Conservation (phyloP, 2,329 filamentous ascomycete genomes). For the Aspergillus puulaauensis region DNA sequence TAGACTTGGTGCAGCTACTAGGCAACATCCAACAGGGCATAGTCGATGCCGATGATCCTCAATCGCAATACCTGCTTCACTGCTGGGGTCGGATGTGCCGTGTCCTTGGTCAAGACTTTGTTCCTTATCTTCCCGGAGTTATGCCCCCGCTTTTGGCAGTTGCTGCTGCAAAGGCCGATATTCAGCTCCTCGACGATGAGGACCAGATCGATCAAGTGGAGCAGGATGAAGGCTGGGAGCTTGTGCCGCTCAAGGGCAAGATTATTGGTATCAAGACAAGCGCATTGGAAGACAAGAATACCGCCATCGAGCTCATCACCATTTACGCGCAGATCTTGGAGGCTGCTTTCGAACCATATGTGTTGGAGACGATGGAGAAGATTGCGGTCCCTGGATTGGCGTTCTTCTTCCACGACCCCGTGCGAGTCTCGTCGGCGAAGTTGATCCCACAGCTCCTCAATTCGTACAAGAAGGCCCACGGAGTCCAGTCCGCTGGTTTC, state of each 20-base stretch:
- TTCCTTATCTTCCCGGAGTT: slow-evolving; percentile 87
- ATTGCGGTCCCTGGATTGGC: slow-evolving; percentile 90
- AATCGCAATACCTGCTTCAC: slow-evolving; percentile 95
- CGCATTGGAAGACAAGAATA: slow-evolving; percentile 96
- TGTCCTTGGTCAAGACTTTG: slow-evolving; percentile 84
- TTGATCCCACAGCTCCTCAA: slow-evolving; percentile 90
- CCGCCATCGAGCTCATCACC: slow-evolving; percentile 97
- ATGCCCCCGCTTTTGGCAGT: slow-evolving; percentile 92
- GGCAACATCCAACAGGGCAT: slow-evolving; percentile 84
- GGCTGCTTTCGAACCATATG: slow-evolving; percentile 86
- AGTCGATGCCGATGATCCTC: slow-evolving; percentile 87
- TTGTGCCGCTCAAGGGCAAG: slow-evolving; percentile 95
- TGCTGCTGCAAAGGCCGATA: slow-evolving; percentile 92
- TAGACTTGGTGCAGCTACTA: slow-evolving; percentile 82
- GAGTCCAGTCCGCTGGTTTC: slow-evolving; percentile 74
- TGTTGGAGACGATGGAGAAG: slow-evolving; percentile 91
- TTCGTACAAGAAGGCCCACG: slow-evolving; percentile 90
- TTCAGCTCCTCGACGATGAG: slow-evolving; percentile 92
- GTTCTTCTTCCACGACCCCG: slow-evolving; percentile 99
- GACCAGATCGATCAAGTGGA: slow-evolving; percentile 90
- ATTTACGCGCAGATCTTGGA: slow-evolving; percentile 98
- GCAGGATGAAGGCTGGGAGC: slow-evolving; percentile 95
- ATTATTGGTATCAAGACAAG: slow-evolving; percentile 98
- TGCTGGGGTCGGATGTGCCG: slow-evolving; percentile 99
- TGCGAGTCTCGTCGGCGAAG: slow-evolving; percentile 91